Base-by-base conservation (phyloP, 2,329 filamentous ascomycete genomes). In the Rhynchosporium agropyri region DNA sequence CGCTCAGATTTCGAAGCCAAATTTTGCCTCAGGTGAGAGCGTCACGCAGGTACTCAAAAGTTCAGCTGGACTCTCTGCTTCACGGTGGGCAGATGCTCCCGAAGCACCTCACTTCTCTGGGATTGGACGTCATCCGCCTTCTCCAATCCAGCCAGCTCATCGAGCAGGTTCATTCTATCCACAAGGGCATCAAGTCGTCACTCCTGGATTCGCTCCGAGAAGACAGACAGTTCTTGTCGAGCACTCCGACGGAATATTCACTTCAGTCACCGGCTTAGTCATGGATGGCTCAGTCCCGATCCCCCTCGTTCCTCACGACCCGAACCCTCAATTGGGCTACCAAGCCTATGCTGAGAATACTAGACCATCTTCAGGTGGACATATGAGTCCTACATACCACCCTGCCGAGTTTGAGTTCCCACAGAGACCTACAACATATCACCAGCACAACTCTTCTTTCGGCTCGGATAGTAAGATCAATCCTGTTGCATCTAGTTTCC, bases 201-300 rank as follows among this genome's bases (percentile, higher is more conserved):
- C 56, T n/a, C 56, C 20, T 38, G 43, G 56, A 49, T 58, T 36
- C 33, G 20, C 49, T 57, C 58, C 62, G 33, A 8, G 62, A 5
- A n/a, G 33, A 1, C 38, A 50, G 12, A 66, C 65, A 2, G 56
- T 69, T 12, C 29, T 69, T 26, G 46, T 65, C 10, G 42, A 36
- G 3, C 54, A 67, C 36, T 42, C 60, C 7, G 20, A n/a, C 20
- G 62, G 64, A 9, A 4, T 28, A 29, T 42, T 50, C 2, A 49
- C n/a, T 10, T 63, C 65, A 40, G 53, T 65, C 26, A 67, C 58
- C 38, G 64, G 65, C 3, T 31, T 63, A 3, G n/a, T 60, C 1
- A 63, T 63, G 40, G 31, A 29, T 29, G 61, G 55, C 15, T 62
- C 56, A 10, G 40, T 63, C 26, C 65, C 65, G 48, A 49, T 63